Conservation (phyloP, 345 rosid species). For the Microcos paniculata region DNA sequence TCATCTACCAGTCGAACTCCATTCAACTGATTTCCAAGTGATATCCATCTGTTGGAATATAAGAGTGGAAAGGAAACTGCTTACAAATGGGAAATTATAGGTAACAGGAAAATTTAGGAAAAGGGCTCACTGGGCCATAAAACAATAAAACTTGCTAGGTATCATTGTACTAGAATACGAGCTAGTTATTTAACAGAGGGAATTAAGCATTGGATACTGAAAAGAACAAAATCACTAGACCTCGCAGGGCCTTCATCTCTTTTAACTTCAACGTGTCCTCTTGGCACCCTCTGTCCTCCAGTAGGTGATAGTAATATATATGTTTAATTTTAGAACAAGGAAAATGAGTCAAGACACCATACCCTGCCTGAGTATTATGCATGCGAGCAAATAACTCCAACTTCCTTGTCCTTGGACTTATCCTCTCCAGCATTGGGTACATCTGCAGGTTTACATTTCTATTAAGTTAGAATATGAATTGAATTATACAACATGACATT, state of each 20-base stretch:
- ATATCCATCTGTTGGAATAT: conserved; percentile 69
- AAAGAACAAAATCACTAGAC: neutral
- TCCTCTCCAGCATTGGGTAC: conserved; percentile 97
- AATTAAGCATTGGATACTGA: neutral
- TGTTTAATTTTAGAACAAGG: neutral
- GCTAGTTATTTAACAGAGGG: neutral
- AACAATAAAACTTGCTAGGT: neutral
- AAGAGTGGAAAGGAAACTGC: neutral
- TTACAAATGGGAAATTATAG: neutral
- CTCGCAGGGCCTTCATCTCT: conserved; percentile 32
- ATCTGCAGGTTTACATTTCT: conserved; percentile 48
- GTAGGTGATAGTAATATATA: neutral
- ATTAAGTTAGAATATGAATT: neutral
- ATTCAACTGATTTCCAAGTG: conserved; percentile 87
- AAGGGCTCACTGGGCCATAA: neutral
- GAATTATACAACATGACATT: neutral
- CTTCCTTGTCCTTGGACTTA: conserved; percentile 94
- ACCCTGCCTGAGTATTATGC: conserved; percentile 99
- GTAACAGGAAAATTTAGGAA: neutral
- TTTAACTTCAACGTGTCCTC: too few relatives aligned
- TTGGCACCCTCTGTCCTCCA: neutral
- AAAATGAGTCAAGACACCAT: neutral
- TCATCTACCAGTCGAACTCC: conserved; percentile 91
- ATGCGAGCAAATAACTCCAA: conserved; percentile 95
- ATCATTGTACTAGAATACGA: neutral